These are phyloP conservation scores for Moniliophthora roreri DNA, from an alignment of 1,284 basidiomycete genomes.

Conservation along the genomic window DNA sequence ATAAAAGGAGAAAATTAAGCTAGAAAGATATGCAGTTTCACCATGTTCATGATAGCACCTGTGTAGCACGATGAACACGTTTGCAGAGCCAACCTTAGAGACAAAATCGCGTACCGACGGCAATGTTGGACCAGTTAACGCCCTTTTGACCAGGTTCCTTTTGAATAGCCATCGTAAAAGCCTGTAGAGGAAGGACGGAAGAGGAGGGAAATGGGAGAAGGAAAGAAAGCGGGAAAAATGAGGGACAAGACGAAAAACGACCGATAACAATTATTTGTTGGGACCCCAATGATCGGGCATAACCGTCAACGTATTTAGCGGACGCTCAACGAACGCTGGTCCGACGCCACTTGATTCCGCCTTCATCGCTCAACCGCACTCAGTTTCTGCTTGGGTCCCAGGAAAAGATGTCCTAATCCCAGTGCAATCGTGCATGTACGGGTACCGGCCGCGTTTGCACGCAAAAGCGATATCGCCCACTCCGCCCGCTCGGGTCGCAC, in stretches of 20 bases:
- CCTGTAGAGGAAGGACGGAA: slow-evolving; percentile 19
- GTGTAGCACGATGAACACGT: slow-evolving; percentile 21
- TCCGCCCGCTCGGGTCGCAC: neutral
- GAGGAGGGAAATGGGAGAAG: slow-evolving; percentile 20
- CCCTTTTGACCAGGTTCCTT: slow-evolving; percentile 90
- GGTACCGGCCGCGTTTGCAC: no score
- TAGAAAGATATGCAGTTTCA: slow-evolving; percentile 31
- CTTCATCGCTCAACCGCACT: no score
- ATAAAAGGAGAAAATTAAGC: slow-evolving; percentile 12
- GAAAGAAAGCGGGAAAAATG: slow-evolving; percentile 7
- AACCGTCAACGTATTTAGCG: slow-evolving; percentile 12
- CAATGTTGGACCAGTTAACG: slow-evolving; percentile 98
- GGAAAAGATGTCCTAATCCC: no score
- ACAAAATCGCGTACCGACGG: slow-evolving; percentile 69
- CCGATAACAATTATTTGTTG: slow-evolving; percentile 18
- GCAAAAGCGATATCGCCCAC: no score
- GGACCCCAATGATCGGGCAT: slow-evolving; percentile 25
- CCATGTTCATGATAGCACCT: slow-evolving; percentile 98
- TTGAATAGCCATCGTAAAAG: slow-evolving; percentile 66
- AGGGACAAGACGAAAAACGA: slow-evolving; percentile 10
- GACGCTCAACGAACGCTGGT: no score
- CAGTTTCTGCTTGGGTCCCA: no score
- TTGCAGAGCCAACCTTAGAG: slow-evolving; percentile 10
- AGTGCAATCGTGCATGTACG: no score
- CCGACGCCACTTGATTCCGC: no score